These are phyloP conservation scores for Daldinia sp. DNA, from an alignment of 2,329 filamentous ascomycete species.

Conservation along the genomic window DNA sequence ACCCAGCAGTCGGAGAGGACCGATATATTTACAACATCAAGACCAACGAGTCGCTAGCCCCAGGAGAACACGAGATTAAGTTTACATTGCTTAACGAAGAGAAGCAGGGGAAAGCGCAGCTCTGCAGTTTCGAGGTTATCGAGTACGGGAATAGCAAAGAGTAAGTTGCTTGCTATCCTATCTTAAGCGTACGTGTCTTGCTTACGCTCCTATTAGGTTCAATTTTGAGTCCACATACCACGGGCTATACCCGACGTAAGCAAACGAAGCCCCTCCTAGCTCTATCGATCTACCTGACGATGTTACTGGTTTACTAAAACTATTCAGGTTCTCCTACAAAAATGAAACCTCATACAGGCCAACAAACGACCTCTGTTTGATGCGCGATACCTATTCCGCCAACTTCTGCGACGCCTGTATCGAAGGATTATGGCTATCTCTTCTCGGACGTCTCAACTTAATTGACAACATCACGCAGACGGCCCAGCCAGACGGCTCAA, in stretches of 20 bases:
- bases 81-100: slow-evolving; percentile 42
- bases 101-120: slow-evolving; percentile 43
- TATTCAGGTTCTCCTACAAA: slow-evolving; percentile 37
- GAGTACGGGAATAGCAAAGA: slow-evolving; percentile 44
- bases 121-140: slow-evolving; percentile 44
- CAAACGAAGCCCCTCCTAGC: background rate
- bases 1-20: slow-evolving; percentile 41
- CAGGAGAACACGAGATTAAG: slow-evolving; percentile 41
- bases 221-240: slow-evolving; percentile 37
- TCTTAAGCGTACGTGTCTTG: slow-evolving; percentile 2
- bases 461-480: slow-evolving; percentile 43
- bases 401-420: slow-evolving; percentile 46
- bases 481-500: slow-evolving; percentile 33
- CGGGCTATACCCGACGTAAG: slow-evolving; percentile 44
- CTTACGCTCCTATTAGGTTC: slow-evolving; percentile 34
- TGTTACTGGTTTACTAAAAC: background rate
- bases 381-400: slow-evolving; percentile 43
- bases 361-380: slow-evolving; percentile 44
- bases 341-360: slow-evolving; percentile 46
- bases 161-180: slow-evolving; percentile 27
- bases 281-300: background rate
- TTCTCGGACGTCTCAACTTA: slow-evolving; percentile 39
- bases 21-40: slow-evolving; percentile 46
- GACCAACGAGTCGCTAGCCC: slow-evolving; percentile 35
- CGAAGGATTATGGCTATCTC: slow-evolving; percentile 45